These are phyloP conservation scores for Cryptosporidium xiaoi DNA, from an alignment of 169 alveolate species.

Conservation along the genomic window DNA sequence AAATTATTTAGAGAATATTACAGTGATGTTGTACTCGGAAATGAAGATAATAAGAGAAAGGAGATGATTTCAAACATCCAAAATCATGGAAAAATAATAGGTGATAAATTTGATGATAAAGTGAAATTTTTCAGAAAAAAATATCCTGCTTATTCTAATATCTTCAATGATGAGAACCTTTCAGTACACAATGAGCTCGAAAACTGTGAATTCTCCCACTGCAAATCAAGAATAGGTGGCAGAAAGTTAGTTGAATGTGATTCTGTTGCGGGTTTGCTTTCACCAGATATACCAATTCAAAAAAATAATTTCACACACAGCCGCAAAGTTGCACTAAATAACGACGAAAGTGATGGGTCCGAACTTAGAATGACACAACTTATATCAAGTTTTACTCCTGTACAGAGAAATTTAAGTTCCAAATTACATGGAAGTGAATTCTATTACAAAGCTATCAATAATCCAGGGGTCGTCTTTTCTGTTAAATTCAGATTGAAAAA, in stretches of 20 bases:
- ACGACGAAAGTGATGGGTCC: background rate
- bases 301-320: background rate
- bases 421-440: constrained; percentile 58
- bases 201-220: background rate
- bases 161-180: constrained; percentile 29
- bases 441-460: constrained; percentile 24
- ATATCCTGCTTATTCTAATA: constrained; percentile 57
- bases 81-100: background rate
- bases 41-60: constrained; percentile 26
- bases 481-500: constrained; percentile 29
- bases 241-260: background rate
- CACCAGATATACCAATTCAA: background rate
- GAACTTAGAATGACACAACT: constrained; percentile 10
- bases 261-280: constrained; percentile 29
- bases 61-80: constrained; percentile 20
- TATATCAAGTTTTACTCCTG: constrained; percentile 20
- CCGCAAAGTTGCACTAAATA: background rate
- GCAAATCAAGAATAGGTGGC: background rate
- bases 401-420: constrained; percentile 65
- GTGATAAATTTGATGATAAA: constrained; percentile 12
- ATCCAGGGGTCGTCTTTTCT: background rate
- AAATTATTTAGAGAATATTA: constrained; percentile 49
- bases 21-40: constrained; percentile 28
- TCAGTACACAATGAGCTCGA: background rate
- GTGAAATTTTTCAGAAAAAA: background rate